These are phyloP conservation scores for Zoysia pacifica DNA, from an alignment of 176 grass and related monocot genomes.

Conservation along the genomic window DNA sequence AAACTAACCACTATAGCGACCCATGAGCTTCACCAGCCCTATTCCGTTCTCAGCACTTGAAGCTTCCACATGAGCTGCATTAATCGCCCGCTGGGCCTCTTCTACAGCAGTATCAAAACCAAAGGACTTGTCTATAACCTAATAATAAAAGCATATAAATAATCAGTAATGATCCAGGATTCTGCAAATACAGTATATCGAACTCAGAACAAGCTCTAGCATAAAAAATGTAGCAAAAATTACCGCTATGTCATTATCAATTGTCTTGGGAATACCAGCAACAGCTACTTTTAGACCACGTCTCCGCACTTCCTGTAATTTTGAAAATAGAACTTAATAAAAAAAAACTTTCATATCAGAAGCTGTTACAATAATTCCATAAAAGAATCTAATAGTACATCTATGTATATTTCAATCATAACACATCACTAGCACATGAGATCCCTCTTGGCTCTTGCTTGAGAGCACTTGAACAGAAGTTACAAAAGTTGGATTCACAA, in stretches of 20 bases:
- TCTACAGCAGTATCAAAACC: slow-evolving; percentile 95
- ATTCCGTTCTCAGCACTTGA: slow-evolving; percentile 94
- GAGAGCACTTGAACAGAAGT: not conserved
- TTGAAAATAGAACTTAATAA: not conserved
- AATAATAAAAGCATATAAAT: slow-evolving; percentile 2
- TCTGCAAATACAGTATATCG: not conserved
- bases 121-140: slow-evolving; percentile 99
- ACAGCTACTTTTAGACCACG: slow-evolving; percentile 77
- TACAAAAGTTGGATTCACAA: not conserved
- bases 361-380: not conserved
- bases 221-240: slow-evolving; percentile 2
- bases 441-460: not conserved
- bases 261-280: slow-evolving; percentile 90
- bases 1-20: slow-evolving; percentile 89
- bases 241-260: slow-evolving; percentile 99
- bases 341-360: slow-evolving; percentile 8
- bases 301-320: slow-evolving; percentile 75
- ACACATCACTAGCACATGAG: not conserved
- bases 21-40: slow-evolving; percentile 95
- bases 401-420: not conserved
- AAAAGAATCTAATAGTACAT: not conserved
- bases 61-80: slow-evolving; percentile 94
- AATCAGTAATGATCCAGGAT: slow-evolving; percentile 21
- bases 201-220: not conserved
- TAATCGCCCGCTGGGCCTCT: slow-evolving; percentile 88